Evolutionary conservation across 345 rosid species (phyloP).

Genomic region (Salix dunnii): DNA sequence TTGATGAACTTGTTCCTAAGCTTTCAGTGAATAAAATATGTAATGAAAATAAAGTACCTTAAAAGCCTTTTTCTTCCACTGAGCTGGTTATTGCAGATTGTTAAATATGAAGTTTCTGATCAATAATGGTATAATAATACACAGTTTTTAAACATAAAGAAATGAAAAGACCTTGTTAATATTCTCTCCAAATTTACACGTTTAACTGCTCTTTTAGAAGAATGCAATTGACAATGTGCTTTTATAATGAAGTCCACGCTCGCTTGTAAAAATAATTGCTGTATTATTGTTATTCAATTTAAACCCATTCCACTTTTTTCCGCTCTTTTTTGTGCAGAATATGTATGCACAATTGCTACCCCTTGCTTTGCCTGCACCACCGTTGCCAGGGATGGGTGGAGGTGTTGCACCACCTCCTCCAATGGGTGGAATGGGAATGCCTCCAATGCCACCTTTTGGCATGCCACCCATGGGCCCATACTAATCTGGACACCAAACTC

Average conservation of each 20-base stretch:
- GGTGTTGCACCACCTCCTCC: constrained; percentile 39
- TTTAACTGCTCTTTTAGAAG: neutral
- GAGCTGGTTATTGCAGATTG: neutral
- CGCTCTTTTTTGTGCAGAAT: constrained; percentile 41
- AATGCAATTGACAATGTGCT: neutral
- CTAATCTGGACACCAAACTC: constrained; percentile 10
- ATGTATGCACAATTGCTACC: constrained; percentile 93
- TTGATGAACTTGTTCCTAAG: neutral
- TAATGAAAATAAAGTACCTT: neutral
- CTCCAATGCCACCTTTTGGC: constrained; percentile 69
- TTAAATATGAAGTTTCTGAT: neutral
- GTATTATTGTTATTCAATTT: neutral
- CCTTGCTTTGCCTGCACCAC: constrained; percentile 86
- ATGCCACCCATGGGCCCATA: constrained; percentile 70
- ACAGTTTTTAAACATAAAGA: neutral
- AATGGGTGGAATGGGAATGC: constrained; percentile 70
- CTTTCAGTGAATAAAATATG: neutral
- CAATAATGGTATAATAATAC: neutral
- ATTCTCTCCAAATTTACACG: neutral
- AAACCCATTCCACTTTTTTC: neutral
- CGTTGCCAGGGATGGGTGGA: constrained; percentile 47
- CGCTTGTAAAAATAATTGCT: neutral
- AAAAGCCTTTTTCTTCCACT: neutral
- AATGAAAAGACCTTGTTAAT: neutral
- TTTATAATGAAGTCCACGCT: neutral